These are phyloP conservation scores for Paecilomyces niveus DNA, from an alignment of 2,329 filamentous ascomycete species.

Conservation along the genomic window DNA sequence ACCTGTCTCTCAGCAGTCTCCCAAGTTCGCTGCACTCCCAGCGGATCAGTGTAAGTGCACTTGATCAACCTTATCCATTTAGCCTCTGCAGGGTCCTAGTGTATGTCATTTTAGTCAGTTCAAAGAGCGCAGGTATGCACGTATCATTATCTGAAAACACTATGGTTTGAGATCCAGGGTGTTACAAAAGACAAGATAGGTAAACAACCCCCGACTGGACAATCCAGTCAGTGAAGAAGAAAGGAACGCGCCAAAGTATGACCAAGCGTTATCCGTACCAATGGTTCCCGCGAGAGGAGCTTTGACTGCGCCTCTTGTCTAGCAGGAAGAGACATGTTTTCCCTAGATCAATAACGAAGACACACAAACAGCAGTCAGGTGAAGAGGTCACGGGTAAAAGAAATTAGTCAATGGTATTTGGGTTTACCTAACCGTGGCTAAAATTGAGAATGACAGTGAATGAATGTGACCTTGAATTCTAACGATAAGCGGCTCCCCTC, in stretches of 20 bases:
- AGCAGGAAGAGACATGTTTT: neutral
- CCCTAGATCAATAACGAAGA: neutral
- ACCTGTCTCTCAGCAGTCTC: slow-evolving; percentile 40
- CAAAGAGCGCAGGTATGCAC: neutral
- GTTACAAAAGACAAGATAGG: neutral
- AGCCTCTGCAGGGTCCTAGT: slow-evolving; percentile 31
- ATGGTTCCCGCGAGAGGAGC: slow-evolving; percentile 22
- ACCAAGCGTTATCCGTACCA: slow-evolving; percentile 18
- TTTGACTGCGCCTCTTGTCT: slow-evolving; percentile 16
- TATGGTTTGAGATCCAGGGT: neutral
- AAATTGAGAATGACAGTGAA: neutral
- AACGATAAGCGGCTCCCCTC: neutral
- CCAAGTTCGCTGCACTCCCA: slow-evolving; percentile 37
- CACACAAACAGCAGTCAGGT: neutral
- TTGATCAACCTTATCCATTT: slow-evolving; percentile 38
- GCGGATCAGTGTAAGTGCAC: slow-evolving; percentile 36
- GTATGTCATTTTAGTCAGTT: neutral
- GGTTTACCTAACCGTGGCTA: neutral
- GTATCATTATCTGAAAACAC: neutral
- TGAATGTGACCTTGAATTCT: neutral
- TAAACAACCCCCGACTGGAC: neutral
- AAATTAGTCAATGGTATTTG: neutral
- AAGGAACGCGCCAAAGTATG: neutral
- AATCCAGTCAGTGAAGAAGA: neutral
- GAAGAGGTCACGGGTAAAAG: neutral